Percentiles rank a stretch among this genome's conserved stretches.
Conservation (phyloP, 805 yeast genomes). For the Yamadazyma akitaensis region DNA sequence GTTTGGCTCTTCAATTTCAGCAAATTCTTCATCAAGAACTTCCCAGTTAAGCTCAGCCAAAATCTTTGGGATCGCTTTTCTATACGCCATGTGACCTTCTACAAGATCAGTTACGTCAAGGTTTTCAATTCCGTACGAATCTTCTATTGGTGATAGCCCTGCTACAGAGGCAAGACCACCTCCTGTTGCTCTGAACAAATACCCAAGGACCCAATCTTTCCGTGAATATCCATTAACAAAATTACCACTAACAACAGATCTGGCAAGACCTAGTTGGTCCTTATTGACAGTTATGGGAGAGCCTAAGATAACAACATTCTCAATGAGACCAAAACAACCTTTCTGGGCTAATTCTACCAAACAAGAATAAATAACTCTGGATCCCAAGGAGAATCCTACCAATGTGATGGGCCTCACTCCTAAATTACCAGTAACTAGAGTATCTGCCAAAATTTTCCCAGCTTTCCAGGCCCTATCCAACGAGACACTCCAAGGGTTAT, state of each 20-base stretch:
- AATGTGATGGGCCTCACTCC: conserved; percentile 91
- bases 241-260: conserved; percentile 84
- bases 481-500: conserved; percentile 98
- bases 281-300: conserved; percentile 77
- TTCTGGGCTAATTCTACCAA: conserved; percentile 77
- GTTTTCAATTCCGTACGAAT: conserved; percentile 68
- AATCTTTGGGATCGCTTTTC: conserved; percentile 87
- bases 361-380: conserved; percentile 89
- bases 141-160: conserved; percentile 76
- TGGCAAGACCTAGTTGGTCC: conserved; percentile 74
- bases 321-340: conserved; percentile 85
- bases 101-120: conserved; percentile 82
- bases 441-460: conserved; percentile 87
- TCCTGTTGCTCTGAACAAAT: conserved; percentile 89
- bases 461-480: conserved; percentile 97
- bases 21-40: conserved; percentile 84
- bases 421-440: conserved; percentile 77
- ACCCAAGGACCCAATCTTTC: conserved; percentile 95
- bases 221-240: conserved; percentile 88
- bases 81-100: conserved; percentile 96
- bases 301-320: conserved; percentile 85
- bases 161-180: conserved; percentile 92
- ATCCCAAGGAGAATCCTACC: conserved; percentile 91
- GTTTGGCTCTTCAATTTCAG: conserved; percentile 95
- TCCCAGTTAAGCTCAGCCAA: conserved; percentile 70